Evolutionary conservation across 306 rosid genomes (phyloP), one percentile per base, ranked within the genome.

Genomic region (Trichosanthes cucumerina): DNA sequence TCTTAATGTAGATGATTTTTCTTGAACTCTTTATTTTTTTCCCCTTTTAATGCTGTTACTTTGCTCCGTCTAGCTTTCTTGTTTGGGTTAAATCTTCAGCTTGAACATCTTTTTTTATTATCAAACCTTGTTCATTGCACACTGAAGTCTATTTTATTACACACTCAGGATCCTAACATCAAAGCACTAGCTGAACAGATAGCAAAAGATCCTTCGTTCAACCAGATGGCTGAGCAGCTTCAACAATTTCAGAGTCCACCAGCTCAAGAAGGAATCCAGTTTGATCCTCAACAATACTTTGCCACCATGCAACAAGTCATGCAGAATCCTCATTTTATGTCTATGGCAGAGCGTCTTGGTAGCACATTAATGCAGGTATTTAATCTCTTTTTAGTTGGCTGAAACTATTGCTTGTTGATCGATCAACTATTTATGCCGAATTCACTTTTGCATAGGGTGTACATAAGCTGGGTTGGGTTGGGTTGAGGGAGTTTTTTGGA

Each of bases 291-390:
- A 80, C 97, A 96, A 78, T 96, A 96, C 78, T 80, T 81, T 70
- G 53, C 89, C 80, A 91, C 98, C 81, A 90, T 96, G 97, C 97
- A 96, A 87, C 98, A 91, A 86, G 99, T 92, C 86, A 96, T 96
- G 99, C 92, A 91, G 86, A 96, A 96, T 84, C 97, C 99, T 79
- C 88, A 90, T 79, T 96, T 96, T 81, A 92, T 96, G 98, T 86
- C 86, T 85, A 96, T 96, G 99, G 99, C 99, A 54, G 98, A 96
- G 90, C 96, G 91, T 70, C 89, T 96, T 60, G 99, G 99, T 80
- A 92, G 63, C 87, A 92, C 93, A 74, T 83, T 96, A 79, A 92
- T 96, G 93, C 98, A 96, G 99, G 99, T 96, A 86, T 81, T 28
- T 66, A 18, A 50, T 36, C 15, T 66, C 75, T 43, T 56, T 49